A percentile compares a stretch with the other conserved stretches of the same genome.
Evolutionary conservation across 371 early-diverging fungal genomes (phyloP).

Genomic region (Syncephalis fuscata): DNA sequence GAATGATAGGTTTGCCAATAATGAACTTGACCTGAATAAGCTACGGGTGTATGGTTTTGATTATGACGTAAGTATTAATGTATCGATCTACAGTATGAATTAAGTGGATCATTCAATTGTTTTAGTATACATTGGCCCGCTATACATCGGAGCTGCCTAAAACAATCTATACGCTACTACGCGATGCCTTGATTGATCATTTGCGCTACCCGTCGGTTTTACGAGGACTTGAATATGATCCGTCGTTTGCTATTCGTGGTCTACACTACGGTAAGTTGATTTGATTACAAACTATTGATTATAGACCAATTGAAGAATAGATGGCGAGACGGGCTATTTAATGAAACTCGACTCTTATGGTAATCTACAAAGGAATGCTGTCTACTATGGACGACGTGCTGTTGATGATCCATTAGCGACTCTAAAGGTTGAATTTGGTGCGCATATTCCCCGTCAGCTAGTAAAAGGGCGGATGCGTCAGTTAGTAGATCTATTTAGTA

Average conservation of each 20-base stretch:
- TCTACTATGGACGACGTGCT: conserved; percentile 33
- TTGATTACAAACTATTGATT: neutral
- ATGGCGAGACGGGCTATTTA: conserved; percentile 39
- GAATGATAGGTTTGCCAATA: conserved; percentile 18
- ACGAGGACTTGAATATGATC: conserved; percentile 30
- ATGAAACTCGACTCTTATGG: conserved; percentile 48
- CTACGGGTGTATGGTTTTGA: conserved; percentile 29
- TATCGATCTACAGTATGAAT: neutral
- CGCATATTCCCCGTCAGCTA: conserved; percentile 35
- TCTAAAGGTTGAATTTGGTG: conserved; percentile 29
- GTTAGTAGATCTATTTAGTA: conserved; percentile 37
- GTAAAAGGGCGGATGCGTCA: conserved; percentile 32
- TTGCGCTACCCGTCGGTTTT: conserved; percentile 28
- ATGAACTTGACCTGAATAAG: conserved; percentile 20
- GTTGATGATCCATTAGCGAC: conserved; percentile 26
- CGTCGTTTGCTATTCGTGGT: conserved; percentile 40
- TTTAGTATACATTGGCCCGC: conserved; percentile 45
- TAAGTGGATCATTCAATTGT: neutral
- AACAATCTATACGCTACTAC: conserved; percentile 34
- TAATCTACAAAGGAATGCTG: conserved; percentile 41
- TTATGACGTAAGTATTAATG: conserved; percentile 18
- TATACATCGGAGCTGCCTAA: conserved; percentile 32
- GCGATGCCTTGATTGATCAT: conserved; percentile 29
- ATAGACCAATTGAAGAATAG: conserved; percentile 8
- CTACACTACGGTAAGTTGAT: conserved; percentile 31